Evolutionary conservation across 1,284 basidiomycete genomes (phyloP), one percentile per base, ranked within the genome.

Genomic region (Hemileccinum hortonii): DNA sequence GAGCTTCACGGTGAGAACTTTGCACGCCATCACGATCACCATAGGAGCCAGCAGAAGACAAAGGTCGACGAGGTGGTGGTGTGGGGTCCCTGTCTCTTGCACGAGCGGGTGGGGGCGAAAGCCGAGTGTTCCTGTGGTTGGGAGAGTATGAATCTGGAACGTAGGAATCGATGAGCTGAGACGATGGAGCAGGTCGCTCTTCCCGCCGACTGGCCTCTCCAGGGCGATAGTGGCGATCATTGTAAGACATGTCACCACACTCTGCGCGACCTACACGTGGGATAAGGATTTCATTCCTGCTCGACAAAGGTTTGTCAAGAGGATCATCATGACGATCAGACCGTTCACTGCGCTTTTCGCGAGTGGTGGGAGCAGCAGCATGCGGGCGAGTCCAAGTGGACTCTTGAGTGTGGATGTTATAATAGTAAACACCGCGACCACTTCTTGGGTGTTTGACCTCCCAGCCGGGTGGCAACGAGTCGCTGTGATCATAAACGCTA

Each of bases 161-260:
- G 22, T 69, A 71, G 50, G 66, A 62, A 52, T 71, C 61, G 47
- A 63, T 63, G 52, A 50, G 57, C 47, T 68, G 63, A 57, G 63
- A 48, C 29, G 66, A 46, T 12, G 56, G 35, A 52, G 50, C 32
- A 14, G 59, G 54, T 44, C 63, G 63, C 46, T 68, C 69, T 19
- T 68, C 68, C 19, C 67, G 56, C 6, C 63, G 63, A 54, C 52
- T 46, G n/a, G 63, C 52, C 52, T 69, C 70, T 38, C 62, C 71
- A 29, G 84, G 82, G 48, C 83, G 77, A 64, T 87, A 87, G 64
- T 86, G 83, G 33, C 85, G 79, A 64, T 86, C 85, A 42, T 77
- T 71, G 52, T 79, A 83, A 42, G 66, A 64, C 58, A 68, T 66
- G 52, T 69, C 61, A 52, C 61, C 59, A 21, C 52, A 37, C 52